Evolutionary conservation across 2,329 filamentous ascomycete genomes (phyloP).

Genomic region (Torrubiella hemipterigena): DNA sequence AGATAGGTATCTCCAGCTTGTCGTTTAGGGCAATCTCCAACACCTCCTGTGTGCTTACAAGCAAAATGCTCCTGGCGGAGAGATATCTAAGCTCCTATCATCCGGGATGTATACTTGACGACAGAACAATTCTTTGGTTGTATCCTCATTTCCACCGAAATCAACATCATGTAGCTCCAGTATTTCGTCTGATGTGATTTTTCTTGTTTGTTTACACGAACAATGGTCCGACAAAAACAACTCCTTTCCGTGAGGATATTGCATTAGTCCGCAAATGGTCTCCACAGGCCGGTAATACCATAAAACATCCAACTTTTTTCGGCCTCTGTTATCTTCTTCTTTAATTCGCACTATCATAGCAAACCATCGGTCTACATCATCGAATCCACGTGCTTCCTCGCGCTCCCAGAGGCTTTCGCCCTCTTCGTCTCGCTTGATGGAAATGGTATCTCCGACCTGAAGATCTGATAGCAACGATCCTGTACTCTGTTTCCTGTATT

Average conservation of each 20-base stretch:
- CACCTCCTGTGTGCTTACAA: constrained; percentile 28
- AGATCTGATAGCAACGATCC: too few relatives aligned
- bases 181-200: constrained; percentile 43
- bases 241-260: constrained; percentile 61
- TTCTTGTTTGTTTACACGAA: constrained; percentile 42
- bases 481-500: too few relatives aligned
- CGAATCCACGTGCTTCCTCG: constrained; percentile 27
- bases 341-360: constrained; percentile 54
- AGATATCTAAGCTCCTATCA: constrained; percentile 49
- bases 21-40: constrained; percentile 7
- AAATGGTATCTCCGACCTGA: constrained; percentile 35
- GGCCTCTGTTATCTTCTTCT: constrained; percentile 21
- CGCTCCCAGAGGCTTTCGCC: constrained; percentile 45
- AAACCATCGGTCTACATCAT: constrained; percentile 49
- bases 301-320: constrained; percentile 45
- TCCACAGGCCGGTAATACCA: constrained; percentile 66
- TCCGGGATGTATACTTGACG: constrained; percentile 54
- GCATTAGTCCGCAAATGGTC: constrained; percentile 55
- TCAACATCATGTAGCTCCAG: constrained; percentile 44
- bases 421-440: constrained; percentile 28
- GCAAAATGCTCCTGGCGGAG: constrained; percentile 40
- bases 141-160: constrained; percentile 39
- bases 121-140: constrained; percentile 48
- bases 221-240: constrained; percentile 69
- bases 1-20: constrained; percentile 51